These are phyloP conservation scores for Pachysandra terminalis DNA, from an alignment of 164 flowering plant species.

Conservation along the genomic window DNA sequence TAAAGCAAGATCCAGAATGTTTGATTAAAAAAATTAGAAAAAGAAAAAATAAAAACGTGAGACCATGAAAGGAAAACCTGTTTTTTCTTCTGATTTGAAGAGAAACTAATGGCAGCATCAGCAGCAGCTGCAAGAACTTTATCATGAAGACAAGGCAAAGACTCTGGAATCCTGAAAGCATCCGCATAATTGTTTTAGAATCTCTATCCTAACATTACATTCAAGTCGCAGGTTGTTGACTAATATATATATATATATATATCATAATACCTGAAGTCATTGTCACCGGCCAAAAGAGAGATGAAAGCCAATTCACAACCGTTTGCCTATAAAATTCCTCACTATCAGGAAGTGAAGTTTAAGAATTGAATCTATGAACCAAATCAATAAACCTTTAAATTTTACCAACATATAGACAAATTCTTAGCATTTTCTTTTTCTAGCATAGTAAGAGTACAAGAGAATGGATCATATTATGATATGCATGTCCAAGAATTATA, in stretches of 20 bases:
- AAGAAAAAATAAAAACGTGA: not conserved
- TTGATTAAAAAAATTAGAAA: not conserved
- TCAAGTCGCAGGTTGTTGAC: not conserved
- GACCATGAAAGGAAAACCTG: conserved; percentile 44
- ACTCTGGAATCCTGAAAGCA: conserved; percentile 54
- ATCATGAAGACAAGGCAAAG: conserved; percentile 82
- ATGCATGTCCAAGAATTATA: not conserved
- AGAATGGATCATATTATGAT: not conserved
- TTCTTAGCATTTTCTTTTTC: not conserved
- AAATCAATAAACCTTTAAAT: not conserved
- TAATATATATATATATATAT: conserved; percentile 2
- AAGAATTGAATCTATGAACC: not conserved
- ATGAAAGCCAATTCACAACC: conserved; percentile 74
- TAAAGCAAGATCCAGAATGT: not conserved
- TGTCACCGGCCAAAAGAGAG: conserved; percentile 50
- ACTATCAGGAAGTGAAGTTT: conserved; percentile 5
- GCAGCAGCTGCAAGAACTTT: conserved; percentile 93
- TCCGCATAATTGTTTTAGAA: conserved; percentile 7
- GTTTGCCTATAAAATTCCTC: conserved; percentile 46
- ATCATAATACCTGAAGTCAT: conserved; percentile 53
- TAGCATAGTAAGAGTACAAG: no score
- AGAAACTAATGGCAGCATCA: conserved; percentile 50
- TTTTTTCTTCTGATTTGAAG: conserved; percentile 53
- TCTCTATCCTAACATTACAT: not conserved
- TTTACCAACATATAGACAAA: not conserved